These are phyloP conservation scores for Pseudomonodictys pantanalensis DNA, from an alignment of 495 filamentous ascomycete species.

Conservation along the genomic window DNA sequence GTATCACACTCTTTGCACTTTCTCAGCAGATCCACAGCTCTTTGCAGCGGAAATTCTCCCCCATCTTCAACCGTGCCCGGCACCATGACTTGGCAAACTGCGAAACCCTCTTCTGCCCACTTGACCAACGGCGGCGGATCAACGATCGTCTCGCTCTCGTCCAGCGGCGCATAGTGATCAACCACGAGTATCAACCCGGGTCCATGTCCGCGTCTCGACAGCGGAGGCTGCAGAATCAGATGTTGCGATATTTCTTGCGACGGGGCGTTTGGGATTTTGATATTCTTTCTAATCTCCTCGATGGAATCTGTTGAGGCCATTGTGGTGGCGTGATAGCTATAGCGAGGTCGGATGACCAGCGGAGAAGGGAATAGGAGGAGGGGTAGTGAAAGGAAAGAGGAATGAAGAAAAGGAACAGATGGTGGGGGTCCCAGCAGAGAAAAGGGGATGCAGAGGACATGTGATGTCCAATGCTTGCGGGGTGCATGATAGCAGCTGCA, in stretches of 20 bases:
- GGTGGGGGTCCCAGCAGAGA: no score
- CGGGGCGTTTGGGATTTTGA: no score
- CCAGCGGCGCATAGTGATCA: slow-evolving; percentile 20
- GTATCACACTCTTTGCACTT: slow-evolving; percentile 33
- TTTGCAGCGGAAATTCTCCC: slow-evolving; percentile 21
- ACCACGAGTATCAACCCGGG: slow-evolving; percentile 53
- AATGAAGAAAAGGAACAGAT: no score
- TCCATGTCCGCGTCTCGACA: slow-evolving; percentile 55
- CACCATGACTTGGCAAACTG: slow-evolving; percentile 46
- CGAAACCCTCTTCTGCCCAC: slow-evolving; percentile 61
- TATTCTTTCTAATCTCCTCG: no score
- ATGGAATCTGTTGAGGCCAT: no score
- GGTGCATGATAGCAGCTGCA: no score
- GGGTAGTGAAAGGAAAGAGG: no score
- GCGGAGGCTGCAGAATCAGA: slow-evolving; percentile 47
- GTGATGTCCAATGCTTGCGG: no score
- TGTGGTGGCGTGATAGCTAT: no score
- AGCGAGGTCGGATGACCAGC: no score
- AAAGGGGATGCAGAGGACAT: no score
- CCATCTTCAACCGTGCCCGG: slow-evolving; percentile 17
- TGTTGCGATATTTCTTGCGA: slow-evolving; percentile 5
- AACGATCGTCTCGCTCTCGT: slow-evolving; percentile 17
- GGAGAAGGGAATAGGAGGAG: no score
- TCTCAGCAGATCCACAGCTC: slow-evolving; percentile 31
- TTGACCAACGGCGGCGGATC: slow-evolving; percentile 51